A percentile compares a stretch with the other conserved stretches of the same genome.
Evolutionary conservation across 108 stramenopile species (phyloP).

Genomic region (Bacterosira constricta): DNA sequence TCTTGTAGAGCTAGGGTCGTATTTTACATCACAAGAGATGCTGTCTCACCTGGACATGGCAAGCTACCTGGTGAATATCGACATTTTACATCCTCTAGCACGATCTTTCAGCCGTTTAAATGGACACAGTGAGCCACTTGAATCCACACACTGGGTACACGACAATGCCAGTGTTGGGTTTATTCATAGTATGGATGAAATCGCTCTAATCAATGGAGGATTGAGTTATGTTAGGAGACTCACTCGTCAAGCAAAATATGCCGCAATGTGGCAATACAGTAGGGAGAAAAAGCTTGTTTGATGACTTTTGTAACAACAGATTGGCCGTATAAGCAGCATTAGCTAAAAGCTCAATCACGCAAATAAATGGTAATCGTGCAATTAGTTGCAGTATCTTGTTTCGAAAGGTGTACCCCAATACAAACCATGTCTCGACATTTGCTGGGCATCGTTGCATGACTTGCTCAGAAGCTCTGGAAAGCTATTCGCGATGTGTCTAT

Average conservation of each 20-base stretch:
- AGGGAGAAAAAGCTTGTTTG: constrained; percentile 10
- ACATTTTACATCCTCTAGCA: constrained; percentile 55
- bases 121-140: constrained; percentile 23
- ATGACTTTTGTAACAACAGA: no score
- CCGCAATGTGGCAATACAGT: constrained; percentile 48
- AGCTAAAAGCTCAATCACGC: no score
- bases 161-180: constrained; percentile 33
- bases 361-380: no score
- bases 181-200: constrained; percentile 29
- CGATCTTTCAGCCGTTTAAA: constrained; percentile 48
- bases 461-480: no score
- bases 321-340: no score
- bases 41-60: constrained; percentile 21
- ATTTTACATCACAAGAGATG: constrained; percentile 30
- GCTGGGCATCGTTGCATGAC: no score
- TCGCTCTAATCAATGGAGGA: background rate
- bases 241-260: constrained; percentile 23
- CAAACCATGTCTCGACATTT: no score
- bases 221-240: constrained; percentile 14
- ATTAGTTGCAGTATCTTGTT: no score
- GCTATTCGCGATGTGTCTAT: no score
- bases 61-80: constrained; percentile 34
- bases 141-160: constrained; percentile 20
- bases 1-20: constrained; percentile 43
- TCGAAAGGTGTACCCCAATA: no score